Conservation (phyloP, 495 filamentous ascomycete species). For the Penicillium flavigenum region DNA sequence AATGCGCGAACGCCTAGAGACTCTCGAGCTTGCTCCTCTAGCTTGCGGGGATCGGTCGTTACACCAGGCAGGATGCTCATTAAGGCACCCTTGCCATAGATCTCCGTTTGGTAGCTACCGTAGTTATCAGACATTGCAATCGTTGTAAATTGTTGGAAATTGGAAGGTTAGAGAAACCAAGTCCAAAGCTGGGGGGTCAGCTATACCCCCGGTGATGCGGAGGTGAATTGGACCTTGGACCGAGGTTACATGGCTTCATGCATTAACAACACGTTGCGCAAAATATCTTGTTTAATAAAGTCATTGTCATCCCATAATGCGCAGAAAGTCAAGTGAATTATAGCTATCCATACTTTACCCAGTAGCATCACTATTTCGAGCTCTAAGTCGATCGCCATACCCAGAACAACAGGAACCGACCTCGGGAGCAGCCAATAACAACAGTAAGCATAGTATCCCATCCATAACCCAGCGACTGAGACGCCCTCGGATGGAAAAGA, state of each 20-base stretch:
- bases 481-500: conserved; percentile 60
- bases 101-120: conserved; percentile 47
- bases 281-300: background rate
- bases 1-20: conserved; percentile 49
- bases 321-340: background rate
- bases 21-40: conserved; percentile 56
- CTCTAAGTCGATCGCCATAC: conserved; percentile 15
- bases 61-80: conserved; percentile 48
- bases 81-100: conserved; percentile 53
- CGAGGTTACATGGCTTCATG: conserved; percentile 1
- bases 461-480: conserved; percentile 44
- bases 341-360: background rate
- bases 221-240: background rate
- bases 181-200: background rate
- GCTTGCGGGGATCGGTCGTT: conserved; percentile 59
- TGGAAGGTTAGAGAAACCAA: background rate
- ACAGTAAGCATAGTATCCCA: conserved; percentile 53
- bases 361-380: conserved; percentile 4
- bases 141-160: background rate
- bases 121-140: conserved; percentile 40
- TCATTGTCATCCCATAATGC: background rate
- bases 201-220: background rate
- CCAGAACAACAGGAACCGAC: conserved; percentile 47
- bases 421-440: conserved; percentile 36
- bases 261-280: background rate